Evolutionary conservation across 1,139 yeast genomes (phyloP), one percentile per base, ranked within the genome.

Genomic region (Hyphopichia burtonii): DNA sequence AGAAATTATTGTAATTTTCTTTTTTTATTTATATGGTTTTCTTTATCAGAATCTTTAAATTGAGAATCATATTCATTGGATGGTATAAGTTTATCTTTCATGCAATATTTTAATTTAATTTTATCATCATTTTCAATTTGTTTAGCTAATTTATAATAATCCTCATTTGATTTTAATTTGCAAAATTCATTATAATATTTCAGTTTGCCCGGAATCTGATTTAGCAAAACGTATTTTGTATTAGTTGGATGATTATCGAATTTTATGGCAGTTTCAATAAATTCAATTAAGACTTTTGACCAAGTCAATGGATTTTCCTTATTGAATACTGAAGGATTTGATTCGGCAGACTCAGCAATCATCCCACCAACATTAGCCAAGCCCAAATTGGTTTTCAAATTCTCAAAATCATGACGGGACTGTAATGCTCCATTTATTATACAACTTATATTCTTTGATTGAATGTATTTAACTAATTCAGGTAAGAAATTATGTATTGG

Each of bases 331-430:
- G 96, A 76, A 7, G 96, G 93, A 56, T 93, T 91, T 9, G 77
- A 59, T 61, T 93, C 98, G 0, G 97, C 98, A 27, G 83, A 81
- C 39, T 90, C 86, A 1, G 97, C 99, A 51, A 91, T 83, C 99
- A 93, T 93, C 7, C 89, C 93, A 2, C 98, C 96, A 12, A 84
- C 51, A 11, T 57, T 62, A 43, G 78, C 78, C 2, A 73, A 67
- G 0, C 82, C 81, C 55, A 78, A 80, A 19, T 64, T 64, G 7
- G 62, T 52, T 51, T 80, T 83, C 37, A 91, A 56, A 28, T 67
- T 65, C n/a, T 56, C 50, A 48, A 78, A 79, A 46, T 91, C 94
- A 11, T 58, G 50, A 33, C 82, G 66, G 36, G 78, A 71, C 44
- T 67, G 70, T 7, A 93, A 66, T 30, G 80, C 88, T 2, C 99